Evolutionary conservation across 306 rosid species (phyloP).

Genomic region (Inga oerstediana): DNA sequence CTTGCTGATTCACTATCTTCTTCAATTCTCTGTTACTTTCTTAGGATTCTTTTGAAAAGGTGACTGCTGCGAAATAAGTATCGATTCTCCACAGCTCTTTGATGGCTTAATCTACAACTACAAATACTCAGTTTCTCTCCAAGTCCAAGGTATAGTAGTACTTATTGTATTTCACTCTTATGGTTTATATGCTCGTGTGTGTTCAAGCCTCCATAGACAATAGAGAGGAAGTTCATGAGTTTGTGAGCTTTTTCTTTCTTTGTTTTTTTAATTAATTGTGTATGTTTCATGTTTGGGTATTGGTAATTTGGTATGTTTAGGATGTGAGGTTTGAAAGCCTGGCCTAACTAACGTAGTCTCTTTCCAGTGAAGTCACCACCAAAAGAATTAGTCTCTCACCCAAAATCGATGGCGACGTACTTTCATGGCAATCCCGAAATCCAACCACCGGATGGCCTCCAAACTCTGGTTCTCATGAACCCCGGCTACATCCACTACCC

Average conservation of each 20-base stretch:
- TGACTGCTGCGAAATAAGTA: not conserved
- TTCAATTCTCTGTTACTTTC: conserved; percentile 6
- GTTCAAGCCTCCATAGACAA: not conserved
- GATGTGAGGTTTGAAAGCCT: conserved; percentile 38
- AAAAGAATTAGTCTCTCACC: conserved; percentile 18
- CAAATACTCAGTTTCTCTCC: conserved; percentile 31
- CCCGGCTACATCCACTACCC: conserved; percentile 80
- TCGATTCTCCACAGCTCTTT: conserved; percentile 33
- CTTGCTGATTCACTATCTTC: conserved; percentile 16
- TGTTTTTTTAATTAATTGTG: not conserved
- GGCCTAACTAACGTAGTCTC: conserved; percentile 37
- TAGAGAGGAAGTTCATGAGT: conserved; percentile 10
- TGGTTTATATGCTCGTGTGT: conserved; percentile 8
- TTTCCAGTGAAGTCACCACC: conserved; percentile 41
- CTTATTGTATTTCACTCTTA: not conserved
- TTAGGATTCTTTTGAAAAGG: conserved; percentile 31
- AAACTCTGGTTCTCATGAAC: conserved; percentile 90
- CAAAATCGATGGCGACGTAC: conserved; percentile 78
- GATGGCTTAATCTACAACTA: conserved; percentile 48
- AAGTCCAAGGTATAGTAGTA: conserved; percentile 32
- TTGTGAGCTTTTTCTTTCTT: not conserved
- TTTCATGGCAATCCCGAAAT: conserved; percentile 84
- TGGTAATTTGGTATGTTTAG: not conserved
- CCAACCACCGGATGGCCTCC: conserved; percentile 76
- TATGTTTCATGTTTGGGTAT: not conserved